Conservation (phyloP, 2,329 filamentous ascomycete species). For the Knufia fluminis region DNA sequence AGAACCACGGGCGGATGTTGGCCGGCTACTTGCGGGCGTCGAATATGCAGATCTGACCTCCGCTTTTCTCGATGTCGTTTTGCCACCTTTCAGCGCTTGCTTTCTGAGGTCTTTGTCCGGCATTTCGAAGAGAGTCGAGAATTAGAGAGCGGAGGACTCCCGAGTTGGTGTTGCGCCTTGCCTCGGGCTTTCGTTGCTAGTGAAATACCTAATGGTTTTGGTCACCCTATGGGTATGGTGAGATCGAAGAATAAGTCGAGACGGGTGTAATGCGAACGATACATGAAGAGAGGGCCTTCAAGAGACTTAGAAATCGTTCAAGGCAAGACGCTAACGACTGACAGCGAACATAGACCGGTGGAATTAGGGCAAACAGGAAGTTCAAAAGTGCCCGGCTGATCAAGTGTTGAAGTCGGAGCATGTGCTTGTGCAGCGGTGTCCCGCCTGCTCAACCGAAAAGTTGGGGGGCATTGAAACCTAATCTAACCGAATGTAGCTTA, state of each 20-base stretch:
- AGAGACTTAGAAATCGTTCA: neutral
- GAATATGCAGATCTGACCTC: slow-evolving; percentile 47
- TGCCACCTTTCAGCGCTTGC: slow-evolving; percentile 55
- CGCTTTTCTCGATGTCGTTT: slow-evolving; percentile 54
- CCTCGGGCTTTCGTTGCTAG: neutral
- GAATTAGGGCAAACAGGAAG: neutral
- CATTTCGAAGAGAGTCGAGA: neutral
- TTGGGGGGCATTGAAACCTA: neutral
- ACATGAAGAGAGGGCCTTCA: neutral
- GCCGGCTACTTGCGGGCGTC: slow-evolving; percentile 45
- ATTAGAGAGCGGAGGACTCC: neutral
- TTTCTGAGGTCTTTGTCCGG: slow-evolving; percentile 37
- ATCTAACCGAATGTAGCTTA: neutral
- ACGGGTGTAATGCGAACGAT: neutral
- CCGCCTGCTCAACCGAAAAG: neutral
- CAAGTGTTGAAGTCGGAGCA: neutral
- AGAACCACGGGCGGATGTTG: slow-evolving; percentile 44
- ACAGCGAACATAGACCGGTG: slow-evolving; percentile 1
- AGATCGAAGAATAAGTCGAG: slow-evolving; percentile 1
- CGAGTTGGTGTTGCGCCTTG: neutral
- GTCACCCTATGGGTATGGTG: slow-evolving; percentile 4
- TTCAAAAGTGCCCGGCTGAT: neutral
- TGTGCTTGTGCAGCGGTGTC: neutral
- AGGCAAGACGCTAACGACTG: neutral
- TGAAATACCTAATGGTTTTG: neutral